Evolutionary conservation across 805 yeast species (phyloP).

Genomic region (Blastobotrys mokoenaii): DNA sequence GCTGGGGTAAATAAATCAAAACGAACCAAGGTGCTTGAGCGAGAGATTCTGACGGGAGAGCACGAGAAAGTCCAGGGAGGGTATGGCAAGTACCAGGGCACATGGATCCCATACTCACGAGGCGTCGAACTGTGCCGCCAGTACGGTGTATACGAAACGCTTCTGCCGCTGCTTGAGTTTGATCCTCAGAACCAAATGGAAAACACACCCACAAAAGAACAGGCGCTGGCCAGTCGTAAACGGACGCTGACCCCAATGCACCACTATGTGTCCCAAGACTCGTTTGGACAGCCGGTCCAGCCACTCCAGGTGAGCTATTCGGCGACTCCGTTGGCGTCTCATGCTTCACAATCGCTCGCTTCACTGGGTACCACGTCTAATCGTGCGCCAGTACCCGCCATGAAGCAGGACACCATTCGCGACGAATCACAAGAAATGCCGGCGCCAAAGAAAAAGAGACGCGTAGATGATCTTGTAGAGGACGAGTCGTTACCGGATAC

Average conservation of each 20-base stretch:
- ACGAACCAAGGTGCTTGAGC: slow-evolving; percentile 54
- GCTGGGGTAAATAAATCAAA: slow-evolving; percentile 61
- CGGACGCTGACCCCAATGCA: slow-evolving; percentile 1
- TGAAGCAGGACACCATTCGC: background rate
- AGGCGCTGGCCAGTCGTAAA: slow-evolving; percentile 34
- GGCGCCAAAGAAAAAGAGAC: background rate
- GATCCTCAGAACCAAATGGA: slow-evolving; percentile 31
- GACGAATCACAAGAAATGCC: background rate
- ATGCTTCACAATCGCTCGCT: background rate
- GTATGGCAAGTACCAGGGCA: slow-evolving; percentile 67
- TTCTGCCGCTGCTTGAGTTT: slow-evolving; percentile 42
- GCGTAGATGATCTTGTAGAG: slow-evolving; percentile 11
- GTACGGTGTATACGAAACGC: slow-evolving; percentile 46
- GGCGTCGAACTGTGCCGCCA: slow-evolving; percentile 53
- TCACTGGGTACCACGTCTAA: background rate
- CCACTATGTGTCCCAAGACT: too few relatives aligned
- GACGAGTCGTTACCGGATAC: slow-evolving; percentile 16
- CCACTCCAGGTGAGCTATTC: background rate
- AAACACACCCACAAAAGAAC: slow-evolving; percentile 43
- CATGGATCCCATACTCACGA: slow-evolving; percentile 60
- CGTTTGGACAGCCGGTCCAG: too few relatives aligned
- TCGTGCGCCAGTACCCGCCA: background rate
- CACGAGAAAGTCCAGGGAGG: slow-evolving; percentile 71
- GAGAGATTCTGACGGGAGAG: slow-evolving; percentile 52
- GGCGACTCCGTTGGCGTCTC: background rate